phyloP scores from a whole-genome alignment of 2,329 filamentous ascomycete genomes.

The Reticulascus tulasneorum region DNA sequence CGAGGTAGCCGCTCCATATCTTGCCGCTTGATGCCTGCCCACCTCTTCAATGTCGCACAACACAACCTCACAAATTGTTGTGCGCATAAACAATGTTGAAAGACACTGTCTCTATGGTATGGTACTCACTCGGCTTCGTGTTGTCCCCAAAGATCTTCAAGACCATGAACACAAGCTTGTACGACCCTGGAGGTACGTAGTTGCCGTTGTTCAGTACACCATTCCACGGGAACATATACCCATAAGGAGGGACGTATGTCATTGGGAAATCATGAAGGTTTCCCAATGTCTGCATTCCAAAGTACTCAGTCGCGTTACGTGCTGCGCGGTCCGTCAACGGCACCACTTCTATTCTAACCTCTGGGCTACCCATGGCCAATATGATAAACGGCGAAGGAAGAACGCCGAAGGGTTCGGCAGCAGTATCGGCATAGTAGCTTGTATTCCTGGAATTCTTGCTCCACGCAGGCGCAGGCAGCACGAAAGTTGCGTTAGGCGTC shows the following conservation, averaged over 20 bases:
- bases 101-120: too few relatives aligned
- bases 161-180: too few relatives aligned
- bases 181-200: constrained; percentile 44
- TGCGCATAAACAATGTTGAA: too few relatives aligned
- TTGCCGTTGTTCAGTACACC: constrained; percentile 42
- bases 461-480: constrained; percentile 7
- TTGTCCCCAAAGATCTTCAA: too few relatives aligned
- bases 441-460: not conserved
- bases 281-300: constrained; percentile 6
- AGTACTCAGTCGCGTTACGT: too few relatives aligned
- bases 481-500: constrained; percentile 6
- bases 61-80: too few relatives aligned
- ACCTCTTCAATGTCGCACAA: too few relatives aligned
- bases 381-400: constrained; percentile 8
- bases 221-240: constrained; percentile 30
- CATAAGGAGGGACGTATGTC: constrained; percentile 4
- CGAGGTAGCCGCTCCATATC: too few relatives aligned
- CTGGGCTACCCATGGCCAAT: constrained; percentile 13
- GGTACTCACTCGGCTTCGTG: too few relatives aligned
- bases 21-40: too few relatives aligned
- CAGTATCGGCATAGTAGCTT: too few relatives aligned
- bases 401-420: constrained; percentile 1
- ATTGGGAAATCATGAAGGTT: constrained; percentile 4
- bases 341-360: constrained; percentile 9
- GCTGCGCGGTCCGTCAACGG: too few relatives aligned